Base-by-base conservation (phyloP, 495 filamentous ascomycete species). In the Neurospora sp. region DNA sequence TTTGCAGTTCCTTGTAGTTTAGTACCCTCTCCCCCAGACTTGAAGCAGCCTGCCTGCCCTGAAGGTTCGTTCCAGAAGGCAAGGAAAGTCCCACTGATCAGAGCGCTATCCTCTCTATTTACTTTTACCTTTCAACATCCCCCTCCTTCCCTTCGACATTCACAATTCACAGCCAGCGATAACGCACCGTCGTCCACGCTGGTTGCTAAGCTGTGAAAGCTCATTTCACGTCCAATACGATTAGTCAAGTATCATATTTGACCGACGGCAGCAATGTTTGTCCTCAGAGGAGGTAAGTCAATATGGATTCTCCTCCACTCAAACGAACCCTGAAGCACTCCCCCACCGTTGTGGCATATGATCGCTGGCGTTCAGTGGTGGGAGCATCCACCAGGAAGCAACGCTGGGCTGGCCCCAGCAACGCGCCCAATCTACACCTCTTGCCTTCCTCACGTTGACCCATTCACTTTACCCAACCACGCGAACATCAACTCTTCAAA, bases 281-380 rank as follows among this genome's bases (percentile, higher is more conserved):
- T 80, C 75, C 78, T 81, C 48, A 80, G 78, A 74, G 79, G 78
- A 75, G 77, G 79, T 81, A 53, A 78, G 77, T 76, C n/a, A 69
- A 35, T 2, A 16, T 61, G 14, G 12, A 31, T 4, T 18, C 14
- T 14, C 20, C 45, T 53, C 45, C 20, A 53, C 20, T 27, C 9
- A 27, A 1, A 27, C 9, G 45, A 53, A 61, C 27, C 53, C 53
- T 31, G 53, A 65, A 65, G 5, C 53, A 2, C 27, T 61, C 22
- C 53, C 53, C 53, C 53, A 61, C 53, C 53, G 53, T 18, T 14
- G 44, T 48, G 53, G 27, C 53, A 31, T 61, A 61, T 61, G 53
- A 31, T 61, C 53, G 53, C 53, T 61, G 22, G 53, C 53, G 27
- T 31, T 35, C 14, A 65, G 53, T 65, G 53, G 53, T 65, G 53